Evolutionary conservation across 2,329 filamentous ascomycete species (phyloP), one percentile per base, ranked within the genome.

Genomic region (Amauroascus verrucosus): DNA sequence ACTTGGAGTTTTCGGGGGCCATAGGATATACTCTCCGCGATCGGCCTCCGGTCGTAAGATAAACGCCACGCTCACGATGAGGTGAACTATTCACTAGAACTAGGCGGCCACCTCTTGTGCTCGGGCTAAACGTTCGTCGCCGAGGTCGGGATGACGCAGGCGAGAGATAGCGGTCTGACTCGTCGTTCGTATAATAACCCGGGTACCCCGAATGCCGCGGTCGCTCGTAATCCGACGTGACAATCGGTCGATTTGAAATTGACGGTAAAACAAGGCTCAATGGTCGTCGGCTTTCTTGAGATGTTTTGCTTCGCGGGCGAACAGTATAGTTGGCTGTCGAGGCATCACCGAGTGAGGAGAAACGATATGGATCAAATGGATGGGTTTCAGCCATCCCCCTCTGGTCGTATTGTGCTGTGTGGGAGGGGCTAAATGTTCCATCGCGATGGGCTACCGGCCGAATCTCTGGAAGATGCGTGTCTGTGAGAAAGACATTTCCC

Each of bases 221-320:
- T 11, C 43, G 35, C 24, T 38, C 45, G 48, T 49, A 38, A 11
- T 55, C 53, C 8, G 52, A 51, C 6, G 43, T 44, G 18, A 46
- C 35, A 28, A 48, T 60, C 8, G 60, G 56, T 41, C 65, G 60
- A 8, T 48, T 52, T 41, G 60, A 44, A 37, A 59, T 56, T 7
- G 63, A 59, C 5, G 66, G 63, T 35, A 67, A 60, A n/a, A 65
- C 55, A 5, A 65, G 49, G 37, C 62, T 62, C 32, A 61, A 40
- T 60, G 58, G 48, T 69, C 66, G 8, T 57, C 60, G 7, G 65
- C 64, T 4, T 28, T 38, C 30, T 3, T 24, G 26, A 20, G 61
- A 54, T 5, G 68, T 70, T 43, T 62, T 68, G 57, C 68, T 70
- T 49, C 69, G 62, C 11, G 68, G 65, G 30, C 68, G 66, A 40